These are phyloP conservation scores for Tetrahymena elliotti DNA, from an alignment of 73 alveolate species.

Conservation along the genomic window DNA sequence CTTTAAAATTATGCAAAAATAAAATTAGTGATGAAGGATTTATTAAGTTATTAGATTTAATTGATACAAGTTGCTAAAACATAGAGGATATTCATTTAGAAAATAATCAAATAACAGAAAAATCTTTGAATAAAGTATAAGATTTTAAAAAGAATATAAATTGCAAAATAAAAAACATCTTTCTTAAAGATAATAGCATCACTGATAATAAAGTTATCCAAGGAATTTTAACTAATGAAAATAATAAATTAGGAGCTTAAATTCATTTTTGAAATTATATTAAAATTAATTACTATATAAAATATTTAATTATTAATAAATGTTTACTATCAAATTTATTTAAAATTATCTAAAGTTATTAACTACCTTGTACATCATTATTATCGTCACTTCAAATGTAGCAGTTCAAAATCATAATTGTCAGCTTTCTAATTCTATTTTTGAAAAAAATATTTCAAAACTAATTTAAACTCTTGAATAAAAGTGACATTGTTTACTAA, in stretches of 20 bases:
- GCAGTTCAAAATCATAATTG: no score
- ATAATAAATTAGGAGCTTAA: not conserved
- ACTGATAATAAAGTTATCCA: not conserved
- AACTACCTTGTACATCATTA: no score
- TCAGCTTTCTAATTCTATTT: no score
- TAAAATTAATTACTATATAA: no score
- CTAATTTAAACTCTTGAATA: no score
- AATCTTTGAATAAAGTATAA: not conserved
- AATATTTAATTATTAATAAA: no score
- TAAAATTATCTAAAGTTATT: no score
- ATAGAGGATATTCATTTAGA: not conserved
- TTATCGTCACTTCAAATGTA: no score
- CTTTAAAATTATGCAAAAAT: not conserved
- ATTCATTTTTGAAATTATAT: not conserved
- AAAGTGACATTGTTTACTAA: no score
- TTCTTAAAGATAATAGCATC: not conserved
- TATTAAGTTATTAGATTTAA: not conserved
- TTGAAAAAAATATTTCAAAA: no score
- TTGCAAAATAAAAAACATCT: not conserved
- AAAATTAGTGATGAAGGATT: not conserved
- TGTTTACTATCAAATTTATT: no score
- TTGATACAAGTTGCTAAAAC: not conserved
- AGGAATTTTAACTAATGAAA: not conserved
- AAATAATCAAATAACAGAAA: not conserved
- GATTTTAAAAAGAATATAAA: not conserved